Evolutionary conservation across 2,329 filamentous ascomycete genomes (phyloP).

Genomic region (Talaromyces sp.): DNA sequence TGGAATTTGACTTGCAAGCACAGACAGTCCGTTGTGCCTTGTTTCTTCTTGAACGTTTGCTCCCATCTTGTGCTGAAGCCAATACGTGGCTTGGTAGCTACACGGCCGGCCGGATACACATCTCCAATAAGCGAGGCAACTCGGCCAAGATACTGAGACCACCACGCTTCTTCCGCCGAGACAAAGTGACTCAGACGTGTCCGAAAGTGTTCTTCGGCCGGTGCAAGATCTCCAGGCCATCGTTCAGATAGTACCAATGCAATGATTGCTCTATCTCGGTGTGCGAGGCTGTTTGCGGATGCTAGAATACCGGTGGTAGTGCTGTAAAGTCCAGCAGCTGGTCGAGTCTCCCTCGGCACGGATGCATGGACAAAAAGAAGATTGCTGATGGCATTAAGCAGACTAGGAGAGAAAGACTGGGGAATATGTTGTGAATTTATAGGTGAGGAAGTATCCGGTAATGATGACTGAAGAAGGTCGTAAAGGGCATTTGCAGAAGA

Average conservation of each 20-base stretch:
- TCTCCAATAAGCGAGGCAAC: conserved; percentile 57
- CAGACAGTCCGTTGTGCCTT: conserved; percentile 40
- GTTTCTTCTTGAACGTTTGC: conserved; percentile 40
- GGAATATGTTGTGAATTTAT: conserved; percentile 31
- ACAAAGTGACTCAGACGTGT: conserved; percentile 53
- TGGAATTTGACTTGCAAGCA: conserved; percentile 47
- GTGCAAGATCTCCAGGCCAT: conserved; percentile 66
- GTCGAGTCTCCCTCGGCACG: conserved; percentile 54
- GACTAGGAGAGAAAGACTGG: conserved; percentile 42
- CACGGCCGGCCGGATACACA: conserved; percentile 60
- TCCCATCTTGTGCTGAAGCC: conserved; percentile 44
- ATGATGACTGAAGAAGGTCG: conserved; percentile 47
- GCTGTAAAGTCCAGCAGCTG: conserved; percentile 68
- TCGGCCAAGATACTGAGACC: conserved; percentile 62
- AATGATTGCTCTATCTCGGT: conserved; percentile 67
- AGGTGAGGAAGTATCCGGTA: conserved; percentile 38
- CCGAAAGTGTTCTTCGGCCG: conserved; percentile 56
- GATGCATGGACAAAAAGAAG: conserved; percentile 55
- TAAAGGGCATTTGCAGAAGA: conserved; percentile 48
- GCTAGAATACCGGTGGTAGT: conserved; percentile 67
- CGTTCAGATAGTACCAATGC: conserved; percentile 69
- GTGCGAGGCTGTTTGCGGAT: conserved; percentile 68
- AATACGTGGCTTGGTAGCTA: conserved; percentile 33
- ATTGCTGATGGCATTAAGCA: conserved; percentile 59
- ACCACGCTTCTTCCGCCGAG: conserved; percentile 58